Base-by-base conservation (phyloP, 768 basidiomycete genomes). In the Sutorius australiensis region DNA sequence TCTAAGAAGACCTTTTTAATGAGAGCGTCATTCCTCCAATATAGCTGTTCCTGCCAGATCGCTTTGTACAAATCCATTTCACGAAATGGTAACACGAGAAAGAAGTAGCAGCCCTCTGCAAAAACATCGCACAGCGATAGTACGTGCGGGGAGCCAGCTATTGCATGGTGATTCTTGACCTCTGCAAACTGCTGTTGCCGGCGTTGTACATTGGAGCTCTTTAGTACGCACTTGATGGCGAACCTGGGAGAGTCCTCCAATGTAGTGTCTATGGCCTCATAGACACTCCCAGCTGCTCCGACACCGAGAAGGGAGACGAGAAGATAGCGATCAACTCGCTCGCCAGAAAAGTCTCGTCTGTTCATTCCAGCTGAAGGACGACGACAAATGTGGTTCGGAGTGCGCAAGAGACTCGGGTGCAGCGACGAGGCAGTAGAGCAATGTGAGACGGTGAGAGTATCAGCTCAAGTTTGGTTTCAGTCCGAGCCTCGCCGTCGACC, bases 211-310 rank as follows among this genome's bases (percentile, higher is more conserved):
- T 24, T 24, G 30, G 72, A 72, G 8, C 75, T 73, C 57, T 79
- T 78, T 59, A 76, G 75, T 31, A 90, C 73, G 64, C 87, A 90
- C 69, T 93, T 93, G 70, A 92, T 80, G 36, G 89, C 88, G 56
- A 79, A 83, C 61, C 73, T 76, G 49, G 66, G 55, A 38, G 74
- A 67, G 21, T 60, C 62, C 34, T 71, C 63, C 36, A 43, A 72
- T 28, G 67, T 64, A 32, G 69, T 62, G 62, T 89, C 85, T 46
- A 84, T 67, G 28, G 86, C 89, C 56, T 78, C 78, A 70, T 92
- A 90, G 60, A 92, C 88, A 48, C 81, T 82, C 46, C 89, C 89
- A 50, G 86, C 87, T 6, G 86, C 83, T 33, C 92, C 90, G 42
- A 80, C 71, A 39, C 90, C 90, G 40, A 94, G 75, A 57, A 77